Percentiles rank a stretch among this genome's conserved stretches.
phyloP scores from a whole-genome alignment of 306 rosid species.

The Castanospermum australe region DNA sequence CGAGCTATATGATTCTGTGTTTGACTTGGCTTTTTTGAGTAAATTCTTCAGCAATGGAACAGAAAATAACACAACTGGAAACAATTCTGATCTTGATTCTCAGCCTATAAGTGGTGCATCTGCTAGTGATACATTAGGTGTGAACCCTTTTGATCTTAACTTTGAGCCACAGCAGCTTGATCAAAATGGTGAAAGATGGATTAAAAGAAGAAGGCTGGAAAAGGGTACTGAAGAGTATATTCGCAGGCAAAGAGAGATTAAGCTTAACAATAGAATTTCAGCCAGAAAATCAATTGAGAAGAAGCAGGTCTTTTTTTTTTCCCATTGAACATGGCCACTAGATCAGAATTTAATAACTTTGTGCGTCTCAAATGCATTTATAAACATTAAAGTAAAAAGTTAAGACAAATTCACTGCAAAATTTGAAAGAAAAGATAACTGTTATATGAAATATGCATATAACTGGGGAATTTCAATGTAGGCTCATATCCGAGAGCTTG shows the following conservation, averaged over 20 bases:
- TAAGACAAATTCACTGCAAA: neutral
- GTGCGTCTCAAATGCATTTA: no score
- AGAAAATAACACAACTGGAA: neutral
- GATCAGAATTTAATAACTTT: no score
- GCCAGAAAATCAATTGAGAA: constrained; percentile 34
- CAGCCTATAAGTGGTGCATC: neutral
- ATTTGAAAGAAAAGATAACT: neutral
- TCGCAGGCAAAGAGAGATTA: neutral
- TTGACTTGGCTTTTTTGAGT: constrained; percentile 22
- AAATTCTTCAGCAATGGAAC: neutral
- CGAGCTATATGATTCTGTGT: neutral
- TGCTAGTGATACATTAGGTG: neutral
- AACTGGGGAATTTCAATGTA: neutral
- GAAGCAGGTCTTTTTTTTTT: constrained; percentile 1
- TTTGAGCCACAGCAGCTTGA: neutral
- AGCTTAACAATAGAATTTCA: constrained; percentile 25
- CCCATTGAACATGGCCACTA: neutral
- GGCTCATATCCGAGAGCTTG: constrained; percentile 23
- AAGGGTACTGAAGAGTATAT: constrained; percentile 15
- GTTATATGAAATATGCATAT: neutral
- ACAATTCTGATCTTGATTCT: neutral
- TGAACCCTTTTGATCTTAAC: neutral
- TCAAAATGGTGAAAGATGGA: constrained; percentile 12
- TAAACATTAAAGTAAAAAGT: neutral
- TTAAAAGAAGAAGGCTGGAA: constrained; percentile 12